phyloP scores from a whole-genome alignment of 148 eudicot genomes.

The Pharnaceum exiguum region DNA sequence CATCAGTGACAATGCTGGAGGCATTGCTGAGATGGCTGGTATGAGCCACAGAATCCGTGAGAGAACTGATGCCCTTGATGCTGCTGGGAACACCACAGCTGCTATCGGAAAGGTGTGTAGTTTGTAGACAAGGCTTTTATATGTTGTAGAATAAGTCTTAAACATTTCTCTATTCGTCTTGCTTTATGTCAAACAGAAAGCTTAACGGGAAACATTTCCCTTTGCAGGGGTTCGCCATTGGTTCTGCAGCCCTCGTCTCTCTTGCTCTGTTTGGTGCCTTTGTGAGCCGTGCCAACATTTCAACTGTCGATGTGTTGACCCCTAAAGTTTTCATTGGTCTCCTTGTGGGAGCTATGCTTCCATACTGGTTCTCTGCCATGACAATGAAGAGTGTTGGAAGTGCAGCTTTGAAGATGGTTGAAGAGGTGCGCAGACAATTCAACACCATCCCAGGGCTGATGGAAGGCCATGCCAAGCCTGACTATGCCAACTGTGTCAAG shows the following conservation, averaged over 20 bases:
- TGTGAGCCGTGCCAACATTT: conserved; percentile 75
- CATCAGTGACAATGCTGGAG: conserved; percentile 96
- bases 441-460: conserved; percentile 90
- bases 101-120: conserved; percentile 94
- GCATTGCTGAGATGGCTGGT: conserved; percentile 97
- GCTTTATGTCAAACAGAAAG: too few species aligned
- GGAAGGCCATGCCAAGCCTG: conserved; percentile 90
- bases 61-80: conserved; percentile 96
- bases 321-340: conserved; percentile 92
- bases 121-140: neutral
- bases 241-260: conserved; percentile 92
- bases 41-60: conserved; percentile 89
- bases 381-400: conserved; percentile 98
- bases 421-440: conserved; percentile 93
- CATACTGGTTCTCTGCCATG: conserved; percentile 99
- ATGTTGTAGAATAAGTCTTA: neutral
- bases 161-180: too few species aligned
- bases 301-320: conserved; percentile 69
- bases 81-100: conserved; percentile 94
- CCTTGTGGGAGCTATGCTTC: conserved; percentile 95
- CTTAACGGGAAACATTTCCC: neutral
- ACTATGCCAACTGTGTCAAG: conserved; percentile 92
- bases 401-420: conserved; percentile 95
- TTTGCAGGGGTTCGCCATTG: conserved; percentile 82
- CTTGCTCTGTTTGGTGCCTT: conserved; percentile 88